phyloP scores from a whole-genome alignment of 1,284 basidiomycete genomes.

The Ganoderma sinense region DNA sequence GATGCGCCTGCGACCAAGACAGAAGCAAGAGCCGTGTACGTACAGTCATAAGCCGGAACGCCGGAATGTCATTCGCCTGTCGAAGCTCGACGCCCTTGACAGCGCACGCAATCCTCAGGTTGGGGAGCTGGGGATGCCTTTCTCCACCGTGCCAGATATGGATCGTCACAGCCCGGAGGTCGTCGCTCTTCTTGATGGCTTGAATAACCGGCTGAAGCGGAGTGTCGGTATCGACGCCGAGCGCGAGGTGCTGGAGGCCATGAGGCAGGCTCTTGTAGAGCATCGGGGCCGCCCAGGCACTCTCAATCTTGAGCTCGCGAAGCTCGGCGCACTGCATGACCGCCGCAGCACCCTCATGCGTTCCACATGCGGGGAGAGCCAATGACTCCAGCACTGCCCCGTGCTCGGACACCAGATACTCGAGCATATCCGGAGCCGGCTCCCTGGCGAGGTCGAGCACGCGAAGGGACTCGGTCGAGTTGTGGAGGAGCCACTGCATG shows the following conservation, averaged over 20 bases:
- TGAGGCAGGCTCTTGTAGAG: slow-evolving; percentile 59
- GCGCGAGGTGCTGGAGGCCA: slow-evolving; percentile 59
- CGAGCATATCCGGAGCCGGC: slow-evolving; percentile 57
- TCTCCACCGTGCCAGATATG: slow-evolving; percentile 39
- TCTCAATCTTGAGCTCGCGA: slow-evolving; percentile 60
- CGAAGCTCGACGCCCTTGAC: slow-evolving; percentile 36
- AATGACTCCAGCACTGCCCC: slow-evolving; percentile 58
- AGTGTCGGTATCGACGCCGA: slow-evolving; percentile 64
- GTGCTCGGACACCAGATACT: slow-evolving; percentile 58
- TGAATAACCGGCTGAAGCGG: slow-evolving; percentile 56
- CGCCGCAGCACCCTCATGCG: slow-evolving; percentile 53
- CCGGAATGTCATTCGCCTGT: slow-evolving; percentile 33
- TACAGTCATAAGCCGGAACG: slow-evolving; percentile 36
- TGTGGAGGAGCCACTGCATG: slow-evolving; percentile 71
- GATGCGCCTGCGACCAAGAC: slow-evolving; percentile 11
- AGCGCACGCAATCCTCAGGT: slow-evolving; percentile 39
- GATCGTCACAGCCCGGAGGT: slow-evolving; percentile 36
- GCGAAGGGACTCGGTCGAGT: slow-evolving; percentile 56
- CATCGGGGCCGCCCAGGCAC: slow-evolving; percentile 50
- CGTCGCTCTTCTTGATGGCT: slow-evolving; percentile 34
- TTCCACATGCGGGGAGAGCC: slow-evolving; percentile 59
- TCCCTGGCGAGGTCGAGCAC: slow-evolving; percentile 65
- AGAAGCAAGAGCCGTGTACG: slow-evolving; percentile 15
- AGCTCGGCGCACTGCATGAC: slow-evolving; percentile 58
- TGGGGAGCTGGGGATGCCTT: slow-evolving; percentile 34